Evolutionary conservation across 345 rosid species (phyloP), one percentile per base, ranked within the genome.

Genomic region (Adansonia digitata): DNA sequence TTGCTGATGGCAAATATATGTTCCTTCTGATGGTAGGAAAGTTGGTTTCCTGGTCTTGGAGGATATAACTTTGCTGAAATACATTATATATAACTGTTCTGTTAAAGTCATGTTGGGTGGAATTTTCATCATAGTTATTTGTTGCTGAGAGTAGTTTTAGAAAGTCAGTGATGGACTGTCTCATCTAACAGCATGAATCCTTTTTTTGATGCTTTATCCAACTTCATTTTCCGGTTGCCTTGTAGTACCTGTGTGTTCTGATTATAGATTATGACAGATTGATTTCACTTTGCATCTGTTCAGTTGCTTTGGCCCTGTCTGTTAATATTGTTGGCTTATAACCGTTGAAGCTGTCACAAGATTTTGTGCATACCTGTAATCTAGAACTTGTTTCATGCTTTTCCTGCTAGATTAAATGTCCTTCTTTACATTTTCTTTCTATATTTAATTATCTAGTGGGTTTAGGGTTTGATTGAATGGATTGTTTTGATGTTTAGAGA

Each of bases 31-130:
- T 48, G 26, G 26, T 69, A 27, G 42, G 72, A 31, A 69, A 46
- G 57, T 46, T 29, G 72, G 37, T 67, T 29, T 48, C 24, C 42
- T 69, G 9, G 42, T 69, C 27, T 48, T 18, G 48, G 40, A 51
- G 15, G 57, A 48, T 18, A 29, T 2, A 69, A 31, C 53, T 18
- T n/a, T 48, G 37, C 42, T 69, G 42, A 48, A 69, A 48, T 69
- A 48, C 43, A 10, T 29, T 31, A 48, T 48, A n/a, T 26, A 9
- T 26, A 43, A 60, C 34, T 72, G 22, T 37, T 45, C 26, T 48
- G 59, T 69, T 59, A 18, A 48, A 69, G 73, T 49, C 73, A 48
- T 49, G 59, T 74, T 68, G 57, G 64, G 68, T 40, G 46, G 74
- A 52, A 31, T 72, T 17, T 5, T 53, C 11, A 49, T 76, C 39